Evolutionary conservation across 1,284 basidiomycete genomes (phyloP).

Genomic region (Fomitiporia mediterranea): DNA sequence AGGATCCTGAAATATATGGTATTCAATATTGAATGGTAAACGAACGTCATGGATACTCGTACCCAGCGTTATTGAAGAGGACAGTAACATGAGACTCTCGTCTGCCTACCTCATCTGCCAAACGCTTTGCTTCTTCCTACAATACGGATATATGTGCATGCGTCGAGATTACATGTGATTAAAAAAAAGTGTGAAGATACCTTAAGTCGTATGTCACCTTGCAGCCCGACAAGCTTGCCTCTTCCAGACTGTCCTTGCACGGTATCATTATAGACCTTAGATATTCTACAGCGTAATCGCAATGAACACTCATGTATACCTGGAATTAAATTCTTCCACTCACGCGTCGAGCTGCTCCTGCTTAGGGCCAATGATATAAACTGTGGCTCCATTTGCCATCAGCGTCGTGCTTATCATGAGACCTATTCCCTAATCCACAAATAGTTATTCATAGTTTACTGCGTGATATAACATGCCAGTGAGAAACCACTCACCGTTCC

Average conservation of each 20-base stretch:
- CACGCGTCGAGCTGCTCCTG: constrained; percentile 41
- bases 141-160: background rate
- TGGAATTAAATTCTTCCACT: constrained; percentile 8
- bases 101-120: constrained; percentile 39
- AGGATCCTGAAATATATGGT: constrained; percentile 5
- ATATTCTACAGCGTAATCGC: constrained; percentile 27
- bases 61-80: constrained; percentile 39
- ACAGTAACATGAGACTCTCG: constrained; percentile 42
- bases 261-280: constrained; percentile 38
- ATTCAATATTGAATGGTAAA: background rate
- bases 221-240: constrained; percentile 39
- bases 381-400: constrained; percentile 46
- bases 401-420: constrained; percentile 44
- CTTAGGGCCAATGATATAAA: constrained; percentile 44
- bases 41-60: background rate
- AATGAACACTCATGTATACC: background rate
- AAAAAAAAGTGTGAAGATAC: constrained; percentile 24
- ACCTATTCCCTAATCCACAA: constrained; percentile 39
- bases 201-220: constrained; percentile 44
- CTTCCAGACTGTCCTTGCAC: constrained; percentile 29
- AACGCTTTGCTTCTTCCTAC: constrained; percentile 42
- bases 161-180: background rate
- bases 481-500: constrained; percentile 34
- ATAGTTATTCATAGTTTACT: background rate
- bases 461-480: background rate